These are phyloP conservation scores for Colletotrichum liaoningense DNA, from an alignment of 2,329 filamentous ascomycete species.

Conservation along the genomic window DNA sequence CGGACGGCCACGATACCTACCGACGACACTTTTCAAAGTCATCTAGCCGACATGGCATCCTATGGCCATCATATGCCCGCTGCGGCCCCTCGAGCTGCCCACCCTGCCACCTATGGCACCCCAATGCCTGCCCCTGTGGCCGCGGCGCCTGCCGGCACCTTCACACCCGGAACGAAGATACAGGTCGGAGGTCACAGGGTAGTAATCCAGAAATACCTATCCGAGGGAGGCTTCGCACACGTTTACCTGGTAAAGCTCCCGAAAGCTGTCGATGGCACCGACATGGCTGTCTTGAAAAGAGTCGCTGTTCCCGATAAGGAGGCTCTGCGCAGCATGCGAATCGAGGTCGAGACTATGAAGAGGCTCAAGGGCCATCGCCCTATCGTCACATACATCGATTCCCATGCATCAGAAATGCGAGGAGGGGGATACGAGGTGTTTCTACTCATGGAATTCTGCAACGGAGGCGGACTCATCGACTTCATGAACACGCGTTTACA, in stretches of 20 bases:
- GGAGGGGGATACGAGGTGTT: conserved; percentile 98
- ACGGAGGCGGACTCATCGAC: conserved; percentile 94
- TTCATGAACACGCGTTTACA: conserved; percentile 99
- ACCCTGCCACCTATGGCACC: conserved; percentile 57
- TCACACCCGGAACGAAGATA: conserved; percentile 94
- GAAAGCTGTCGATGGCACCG: conserved; percentile 79
- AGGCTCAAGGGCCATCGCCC: conserved; percentile 95
- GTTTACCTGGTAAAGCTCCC: conserved; percentile 95
- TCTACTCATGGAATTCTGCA: conserved; percentile 96
- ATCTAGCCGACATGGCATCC: conserved; percentile 25
- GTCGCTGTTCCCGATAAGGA: conserved; percentile 98
- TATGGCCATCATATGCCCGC: conserved; percentile 35
- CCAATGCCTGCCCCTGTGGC: conserved; percentile 51
- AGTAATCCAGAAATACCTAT: conserved; percentile 95
- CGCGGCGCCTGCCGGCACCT: conserved; percentile 81
- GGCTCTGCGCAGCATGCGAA: conserved; percentile 93
- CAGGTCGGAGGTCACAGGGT: conserved; percentile 94
- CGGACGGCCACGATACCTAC: conserved; percentile 5
- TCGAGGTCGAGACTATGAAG: conserved; percentile 99
- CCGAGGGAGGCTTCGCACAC: conserved; percentile 97
- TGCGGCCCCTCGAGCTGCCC: conserved; percentile 38
- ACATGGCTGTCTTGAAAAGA: conserved; percentile 89
- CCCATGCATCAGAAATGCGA: conserved; percentile 92
- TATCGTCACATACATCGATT: conserved; percentile 98
- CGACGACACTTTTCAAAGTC: conserved; percentile 5